Evolutionary conservation across 208 protist species (phyloP), one percentile per base, ranked within the genome.

Genomic region (Leishmania gerbilli): DNA sequence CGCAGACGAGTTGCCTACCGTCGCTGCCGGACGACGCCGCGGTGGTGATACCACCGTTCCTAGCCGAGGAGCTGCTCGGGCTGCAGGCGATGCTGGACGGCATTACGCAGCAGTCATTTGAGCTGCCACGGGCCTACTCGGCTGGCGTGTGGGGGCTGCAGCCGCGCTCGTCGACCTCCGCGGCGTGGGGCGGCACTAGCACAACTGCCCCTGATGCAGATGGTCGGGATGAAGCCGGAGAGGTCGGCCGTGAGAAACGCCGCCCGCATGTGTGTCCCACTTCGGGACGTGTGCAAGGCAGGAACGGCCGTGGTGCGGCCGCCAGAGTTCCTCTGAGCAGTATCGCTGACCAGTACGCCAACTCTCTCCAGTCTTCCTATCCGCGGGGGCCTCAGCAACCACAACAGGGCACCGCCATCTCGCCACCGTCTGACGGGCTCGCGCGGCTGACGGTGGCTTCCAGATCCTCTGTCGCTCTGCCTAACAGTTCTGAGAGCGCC

Each of bases 51-150:
- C 95, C 95, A 19, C 81, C 90, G 79, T 93, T 97, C 53, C 82
- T 97, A 24, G 71, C 84, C 55, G 95, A 97, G 81, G 91, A 96
- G 83, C 87, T 97, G 60, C 80, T 82, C 3, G 87, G 79, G 40
- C 68, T 97, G 64, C 82, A 88, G 69, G 93, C 89, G 47, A 79
- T 87, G 55, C 69, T 95, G 77, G 92, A 97, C 62, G 80, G 90
- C 55, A 87, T 97, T 75, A 95, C 91, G 40, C 82, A 92, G 69
- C 93, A 96, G 82, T 89, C 89, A 51, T 96, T 97, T 74, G 77
- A 77, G 62, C 65, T 76, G 11, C 84, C 84, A 40, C 65, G 65
- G 49, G 68, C 83, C 17, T 81, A 81, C 62, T 72, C 78, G 9
- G 67, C 72, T 9, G 81, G 74, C n/a, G 79, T 79, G 60, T 72